Evolutionary conservation across 306 rosid genomes (phyloP), one percentile per base, ranked within the genome.

Genomic region (Carpinus viminea): DNA sequence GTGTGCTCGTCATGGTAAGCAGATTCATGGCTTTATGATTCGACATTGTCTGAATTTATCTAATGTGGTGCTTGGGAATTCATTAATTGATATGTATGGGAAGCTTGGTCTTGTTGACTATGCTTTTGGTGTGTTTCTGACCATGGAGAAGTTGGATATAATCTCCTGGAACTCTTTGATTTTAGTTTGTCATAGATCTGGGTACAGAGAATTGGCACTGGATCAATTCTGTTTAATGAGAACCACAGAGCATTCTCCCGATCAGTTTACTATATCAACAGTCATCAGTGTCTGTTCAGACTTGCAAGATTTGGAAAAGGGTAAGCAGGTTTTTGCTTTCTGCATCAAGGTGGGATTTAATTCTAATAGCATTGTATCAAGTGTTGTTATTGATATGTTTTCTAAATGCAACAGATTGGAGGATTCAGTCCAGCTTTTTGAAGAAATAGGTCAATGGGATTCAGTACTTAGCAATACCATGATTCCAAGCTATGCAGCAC

Each of bases 351-450:
- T 84, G 89, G 94, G 96, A 82, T 90, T 85, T 79, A 82, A 85
- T 77, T 92, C 81, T 76, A 92, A 94, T 79, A 88, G 85, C 92
- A 88, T 90, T 83, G 86, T 90, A 15, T 85, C 87, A 15, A 81
- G 98, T 87, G 92, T 96, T 68, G 85, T 88, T 83, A 92, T 94
- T 92, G 93, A 92, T 82, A 82, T 94, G 79, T 85, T 89, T 88
- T 94, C 97, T 78, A 89, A 89, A 80, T 94, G 96, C 94, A 89
- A 87, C 91, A 88, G 93, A 90, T 85, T 92, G 86, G 87, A 82
- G 81, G 92, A 84, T 72, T 91, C 96, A 24, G 83, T 88, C 41
- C 78, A 43, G 83, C 83, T 89, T 56, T 92, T 92, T 81, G 76
- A 78, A 71, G 92, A 88, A 74, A 82, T 85, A 61, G 83, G 85